phyloP scores from a whole-genome alignment of 2,329 filamentous ascomycete species.

The Cladosporium sp. region DNA sequence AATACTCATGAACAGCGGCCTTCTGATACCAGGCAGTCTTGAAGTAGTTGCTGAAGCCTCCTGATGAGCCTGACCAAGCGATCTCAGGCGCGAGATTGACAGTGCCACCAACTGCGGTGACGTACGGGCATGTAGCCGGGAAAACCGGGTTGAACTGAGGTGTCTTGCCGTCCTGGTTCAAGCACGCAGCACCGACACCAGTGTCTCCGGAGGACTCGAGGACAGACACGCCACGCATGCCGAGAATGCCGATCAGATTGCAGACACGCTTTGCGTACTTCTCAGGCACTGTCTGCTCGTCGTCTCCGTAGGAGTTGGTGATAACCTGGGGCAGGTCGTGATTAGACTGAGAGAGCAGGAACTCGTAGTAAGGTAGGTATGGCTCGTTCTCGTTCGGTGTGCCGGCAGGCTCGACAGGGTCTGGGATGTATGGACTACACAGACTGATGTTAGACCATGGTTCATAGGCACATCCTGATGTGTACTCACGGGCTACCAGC shows the following conservation, averaged over 20 bases:
- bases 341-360: constrained; percentile 52
- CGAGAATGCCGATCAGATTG: constrained; percentile 60
- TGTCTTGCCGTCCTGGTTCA: constrained; percentile 43
- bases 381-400: constrained; percentile 57
- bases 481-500: constrained; percentile 38
- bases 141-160: constrained; percentile 44
- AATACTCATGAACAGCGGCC: constrained; percentile 36
- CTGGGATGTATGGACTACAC: constrained; percentile 42
- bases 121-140: constrained; percentile 45
- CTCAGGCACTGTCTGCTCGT: constrained; percentile 58
- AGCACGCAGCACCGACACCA: constrained; percentile 50
- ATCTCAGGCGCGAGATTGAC: constrained; percentile 39
- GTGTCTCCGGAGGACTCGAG: constrained; percentile 60
- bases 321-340: constrained; percentile 57
- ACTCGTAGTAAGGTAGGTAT: constrained; percentile 58
- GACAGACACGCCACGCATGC: constrained; percentile 60
- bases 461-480: background rate
- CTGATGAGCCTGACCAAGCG: constrained; percentile 43
- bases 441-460: background rate
- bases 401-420: constrained; percentile 36
- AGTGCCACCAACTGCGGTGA: constrained; percentile 44
- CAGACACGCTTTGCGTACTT: constrained; percentile 59
- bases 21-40: constrained; percentile 41
- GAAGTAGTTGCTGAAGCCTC: constrained; percentile 37
- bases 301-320: constrained; percentile 62